Percentiles rank a stretch among this genome's conserved stretches.
These are phyloP conservation scores for Glycine latifolia DNA, from an alignment of 306 rosid genomes.

Conservation along the genomic window DNA sequence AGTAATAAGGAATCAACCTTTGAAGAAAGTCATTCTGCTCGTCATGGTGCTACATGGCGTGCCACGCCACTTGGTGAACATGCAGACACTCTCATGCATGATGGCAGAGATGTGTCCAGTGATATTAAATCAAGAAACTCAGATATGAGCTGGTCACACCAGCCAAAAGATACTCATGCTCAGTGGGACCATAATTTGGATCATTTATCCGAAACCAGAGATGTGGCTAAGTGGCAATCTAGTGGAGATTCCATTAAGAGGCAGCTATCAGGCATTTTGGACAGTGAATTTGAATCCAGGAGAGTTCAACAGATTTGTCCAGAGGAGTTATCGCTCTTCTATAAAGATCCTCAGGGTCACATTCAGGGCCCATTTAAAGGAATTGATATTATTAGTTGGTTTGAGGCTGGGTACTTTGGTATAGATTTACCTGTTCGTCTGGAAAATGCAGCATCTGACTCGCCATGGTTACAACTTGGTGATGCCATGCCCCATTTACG, in stretches of 20 bases:
- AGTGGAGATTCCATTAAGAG: slow-evolving; percentile 68
- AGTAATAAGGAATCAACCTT: slow-evolving; percentile 56
- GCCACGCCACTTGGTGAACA: slow-evolving; percentile 55
- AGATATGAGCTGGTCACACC: slow-evolving; percentile 63
- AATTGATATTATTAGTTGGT: slow-evolving; percentile 89
- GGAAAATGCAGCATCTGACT: slow-evolving; percentile 62
- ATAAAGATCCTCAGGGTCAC: slow-evolving; percentile 82
- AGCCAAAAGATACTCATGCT: slow-evolving; percentile 63
- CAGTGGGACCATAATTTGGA: slow-evolving; percentile 62
- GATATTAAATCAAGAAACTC: slow-evolving; percentile 66
- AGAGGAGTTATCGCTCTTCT: slow-evolving; percentile 77
- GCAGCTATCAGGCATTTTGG: slow-evolving; percentile 77
- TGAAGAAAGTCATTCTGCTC: slow-evolving; percentile 56
- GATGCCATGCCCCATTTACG: slow-evolving; percentile 96
- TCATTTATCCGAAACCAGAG: slow-evolving; percentile 63
- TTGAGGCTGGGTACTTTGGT: slow-evolving; percentile 94
- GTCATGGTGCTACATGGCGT: slow-evolving; percentile 56
- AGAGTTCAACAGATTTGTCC: slow-evolving; percentile 70
- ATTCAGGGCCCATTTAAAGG: slow-evolving; percentile 96
- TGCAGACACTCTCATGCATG: slow-evolving; percentile 57
- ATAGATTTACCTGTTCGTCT: slow-evolving; percentile 77
- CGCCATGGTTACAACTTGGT: slow-evolving; percentile 84
- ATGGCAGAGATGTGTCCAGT: slow-evolving; percentile 60
- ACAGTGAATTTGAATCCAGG: slow-evolving; percentile 68
- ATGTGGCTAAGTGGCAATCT: slow-evolving; percentile 65